These are phyloP conservation scores for Dovyalis caffra DNA, from an alignment of 345 rosid genomes.

Conservation along the genomic window DNA sequence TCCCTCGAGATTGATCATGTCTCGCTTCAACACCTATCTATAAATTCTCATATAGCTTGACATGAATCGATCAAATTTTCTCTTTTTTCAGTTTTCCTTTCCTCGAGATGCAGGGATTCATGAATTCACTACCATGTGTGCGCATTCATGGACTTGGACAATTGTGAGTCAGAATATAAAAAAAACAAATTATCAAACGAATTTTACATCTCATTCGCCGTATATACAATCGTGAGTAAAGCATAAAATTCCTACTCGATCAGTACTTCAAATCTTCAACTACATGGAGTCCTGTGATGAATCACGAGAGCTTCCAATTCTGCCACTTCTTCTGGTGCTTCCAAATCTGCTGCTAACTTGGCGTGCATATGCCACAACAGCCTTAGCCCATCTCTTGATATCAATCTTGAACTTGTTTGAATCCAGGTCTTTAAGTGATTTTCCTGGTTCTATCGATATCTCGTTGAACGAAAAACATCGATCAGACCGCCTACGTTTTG, in stretches of 20 bases:
- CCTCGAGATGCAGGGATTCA: too few species aligned
- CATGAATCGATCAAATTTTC: too few species aligned
- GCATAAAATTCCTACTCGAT: not conserved
- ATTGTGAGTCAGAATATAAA: not conserved
- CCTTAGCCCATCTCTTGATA: constrained; percentile 82
- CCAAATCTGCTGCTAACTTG: constrained; percentile 61
- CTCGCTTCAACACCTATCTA: too few species aligned
- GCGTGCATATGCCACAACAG: constrained; percentile 71
- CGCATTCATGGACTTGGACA: not conserved
- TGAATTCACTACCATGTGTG: too few species aligned
- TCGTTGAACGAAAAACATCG: constrained; percentile 52
- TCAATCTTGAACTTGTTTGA: constrained; percentile 66
- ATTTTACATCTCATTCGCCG: too few species aligned
- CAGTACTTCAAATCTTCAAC: not conserved
- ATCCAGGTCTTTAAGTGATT: constrained; percentile 49
- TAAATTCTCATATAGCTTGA: too few species aligned
- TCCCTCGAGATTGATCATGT: too few species aligned
- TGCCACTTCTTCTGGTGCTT: constrained; percentile 16
- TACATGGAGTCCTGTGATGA: not conserved
- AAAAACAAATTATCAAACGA: not conserved
- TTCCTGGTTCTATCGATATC: constrained; percentile 39
- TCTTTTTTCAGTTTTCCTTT: too few species aligned
- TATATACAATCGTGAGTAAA: not conserved
- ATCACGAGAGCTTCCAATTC: constrained; percentile 12
- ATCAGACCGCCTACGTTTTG: constrained; percentile 21